Conservation (phyloP, 2,329 filamentous ascomycete genomes). For the Xylaria multiplex region DNA sequence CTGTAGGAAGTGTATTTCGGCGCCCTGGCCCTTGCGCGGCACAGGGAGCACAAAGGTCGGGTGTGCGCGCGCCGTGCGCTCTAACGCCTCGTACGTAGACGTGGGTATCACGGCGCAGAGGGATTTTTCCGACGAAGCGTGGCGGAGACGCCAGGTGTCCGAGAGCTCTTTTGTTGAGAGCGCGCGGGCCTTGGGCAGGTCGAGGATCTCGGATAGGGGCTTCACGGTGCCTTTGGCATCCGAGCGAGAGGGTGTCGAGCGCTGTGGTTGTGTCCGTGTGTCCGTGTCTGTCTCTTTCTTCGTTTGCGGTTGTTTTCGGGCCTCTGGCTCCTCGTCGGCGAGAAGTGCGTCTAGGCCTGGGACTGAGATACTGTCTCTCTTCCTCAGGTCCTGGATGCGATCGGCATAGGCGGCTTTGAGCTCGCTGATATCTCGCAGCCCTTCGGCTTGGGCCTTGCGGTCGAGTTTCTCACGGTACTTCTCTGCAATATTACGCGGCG, state of each 20-base stretch:
- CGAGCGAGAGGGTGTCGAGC: conserved; percentile 22
- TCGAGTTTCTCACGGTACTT: conserved; percentile 90
- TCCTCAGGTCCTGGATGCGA: conserved; percentile 78
- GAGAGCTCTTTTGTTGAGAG: conserved; percentile 86
- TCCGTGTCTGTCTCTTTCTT: background rate
- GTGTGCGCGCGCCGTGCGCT: conserved; percentile 74
- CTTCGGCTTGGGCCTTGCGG: conserved; percentile 79
- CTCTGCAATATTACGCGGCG: conserved; percentile 75
- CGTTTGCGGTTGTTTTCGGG: conserved; percentile 2
- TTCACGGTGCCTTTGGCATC: conserved; percentile 51
- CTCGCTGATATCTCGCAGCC: conserved; percentile 75
- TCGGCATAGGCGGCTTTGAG: conserved; percentile 86
- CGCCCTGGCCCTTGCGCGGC: conserved; percentile 72
- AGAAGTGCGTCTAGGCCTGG: conserved; percentile 51
- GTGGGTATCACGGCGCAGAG: conserved; percentile 86
- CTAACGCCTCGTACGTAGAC: conserved; percentile 77
- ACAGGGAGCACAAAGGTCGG: conserved; percentile 94
- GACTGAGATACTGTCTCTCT: conserved; percentile 68
- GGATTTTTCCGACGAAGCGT: conserved; percentile 75
- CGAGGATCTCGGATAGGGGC: conserved; percentile 68
- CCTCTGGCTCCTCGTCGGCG: conserved; percentile 37
- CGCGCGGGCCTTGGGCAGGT: conserved; percentile 78
- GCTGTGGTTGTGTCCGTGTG: conserved; percentile 9
- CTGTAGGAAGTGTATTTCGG: conserved; percentile 95
- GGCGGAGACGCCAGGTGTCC: conserved; percentile 88